These are phyloP conservation scores for Selaginella tamariscina DNA, from an alignment of 75 land plant species.

Conservation along the genomic window DNA sequence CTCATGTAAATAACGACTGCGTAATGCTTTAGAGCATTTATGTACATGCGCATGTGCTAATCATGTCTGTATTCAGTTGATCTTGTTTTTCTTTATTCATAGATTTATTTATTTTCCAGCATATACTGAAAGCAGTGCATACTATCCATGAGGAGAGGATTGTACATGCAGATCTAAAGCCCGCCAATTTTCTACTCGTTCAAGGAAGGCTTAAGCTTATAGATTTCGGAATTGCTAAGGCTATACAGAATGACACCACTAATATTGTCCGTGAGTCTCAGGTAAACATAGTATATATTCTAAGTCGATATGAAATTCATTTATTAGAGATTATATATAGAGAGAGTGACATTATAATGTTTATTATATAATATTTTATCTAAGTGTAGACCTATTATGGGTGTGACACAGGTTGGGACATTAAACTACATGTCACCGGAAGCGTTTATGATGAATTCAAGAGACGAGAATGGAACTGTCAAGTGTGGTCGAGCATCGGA, in stretches of 20 bases:
- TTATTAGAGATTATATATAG: no score
- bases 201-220: constrained; percentile 84
- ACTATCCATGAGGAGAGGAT: constrained; percentile 97
- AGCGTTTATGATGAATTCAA: constrained; percentile 77
- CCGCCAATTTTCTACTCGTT: constrained; percentile 93
- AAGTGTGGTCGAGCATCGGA: constrained; percentile 96
- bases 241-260: constrained; percentile 92
- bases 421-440: constrained; percentile 97
- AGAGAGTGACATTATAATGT: no score
- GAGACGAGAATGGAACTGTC: constrained; percentile 60
- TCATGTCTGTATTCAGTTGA: not conserved
- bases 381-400: not conserved
- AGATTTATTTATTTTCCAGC: constrained; percentile 34
- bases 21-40: not conserved
- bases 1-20: not conserved
- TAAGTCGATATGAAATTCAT: no score
- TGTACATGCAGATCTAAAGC: constrained; percentile 95
- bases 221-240: constrained; percentile 97
- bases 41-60: not conserved
- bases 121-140: constrained; percentile 80
- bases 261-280: constrained; percentile 90
- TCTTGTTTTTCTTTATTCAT: not conserved
- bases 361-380: not conserved
- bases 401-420: constrained; percentile 74
- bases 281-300: no score